These are phyloP conservation scores for Calophaca sinica DNA, from an alignment of 306 rosid species.

Conservation along the genomic window DNA sequence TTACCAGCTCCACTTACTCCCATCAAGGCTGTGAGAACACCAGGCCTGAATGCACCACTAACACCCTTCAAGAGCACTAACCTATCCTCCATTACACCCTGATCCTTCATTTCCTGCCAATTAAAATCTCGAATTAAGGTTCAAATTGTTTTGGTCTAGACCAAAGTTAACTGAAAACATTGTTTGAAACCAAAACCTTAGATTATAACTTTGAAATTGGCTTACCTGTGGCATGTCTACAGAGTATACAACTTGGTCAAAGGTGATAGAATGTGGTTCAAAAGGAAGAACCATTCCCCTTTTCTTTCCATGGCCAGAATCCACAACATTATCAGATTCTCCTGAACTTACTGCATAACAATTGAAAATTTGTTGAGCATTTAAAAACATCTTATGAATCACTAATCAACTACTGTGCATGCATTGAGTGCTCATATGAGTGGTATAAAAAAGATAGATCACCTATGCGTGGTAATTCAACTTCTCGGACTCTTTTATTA, in stretches of 20 bases:
- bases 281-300: slow-evolving; percentile 77
- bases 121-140: slow-evolving; percentile 19
- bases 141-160: too few relatives aligned
- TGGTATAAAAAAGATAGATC: slow-evolving; percentile 8
- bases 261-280: slow-evolving; percentile 59
- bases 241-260: slow-evolving; percentile 59
- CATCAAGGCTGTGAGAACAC: slow-evolving; percentile 79
- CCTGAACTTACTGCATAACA: slow-evolving; percentile 50
- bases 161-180: background rate
- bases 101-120: slow-evolving; percentile 67
- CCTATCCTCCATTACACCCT: slow-evolving; percentile 60
- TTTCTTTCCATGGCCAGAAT: slow-evolving; percentile 29
- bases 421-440: background rate
- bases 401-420: background rate
- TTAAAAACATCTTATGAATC: background rate
- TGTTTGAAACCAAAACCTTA: background rate
- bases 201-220: background rate
- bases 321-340: slow-evolving; percentile 21
- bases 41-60: slow-evolving; percentile 76
- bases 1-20: slow-evolving; percentile 86
- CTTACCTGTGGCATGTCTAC: slow-evolving; percentile 73
- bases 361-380: slow-evolving; percentile 13
- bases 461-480: slow-evolving; percentile 55
- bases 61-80: slow-evolving; percentile 62
- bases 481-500: slow-evolving; percentile 23